Percentiles rank a stretch among this genome's conserved stretches.
phyloP scores from a whole-genome alignment of 345 rosid species.

The Clausena lansium region DNA sequence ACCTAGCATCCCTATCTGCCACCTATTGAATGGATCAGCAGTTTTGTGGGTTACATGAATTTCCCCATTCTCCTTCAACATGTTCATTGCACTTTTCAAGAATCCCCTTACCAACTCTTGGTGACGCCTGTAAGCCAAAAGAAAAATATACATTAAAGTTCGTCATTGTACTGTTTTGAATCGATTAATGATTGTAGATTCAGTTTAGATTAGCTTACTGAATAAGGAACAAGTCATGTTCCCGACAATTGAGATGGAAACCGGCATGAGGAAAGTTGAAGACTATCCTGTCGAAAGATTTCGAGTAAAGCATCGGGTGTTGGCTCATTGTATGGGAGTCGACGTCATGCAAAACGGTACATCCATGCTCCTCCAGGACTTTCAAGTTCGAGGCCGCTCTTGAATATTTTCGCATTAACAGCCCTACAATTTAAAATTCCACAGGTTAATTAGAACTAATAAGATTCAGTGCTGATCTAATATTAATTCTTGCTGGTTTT shows the following conservation, averaged over 20 bases:
- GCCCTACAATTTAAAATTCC: neutral
- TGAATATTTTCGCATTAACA: slow-evolving; percentile 1
- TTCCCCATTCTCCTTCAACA: slow-evolving; percentile 44
- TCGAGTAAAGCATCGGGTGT: slow-evolving; percentile 7
- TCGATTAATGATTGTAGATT: neutral
- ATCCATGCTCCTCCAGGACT: slow-evolving; percentile 16
- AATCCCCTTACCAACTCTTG: slow-evolving; percentile 41
- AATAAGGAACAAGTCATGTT: neutral
- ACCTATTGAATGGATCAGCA: slow-evolving; percentile 35
- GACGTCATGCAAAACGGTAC: slow-evolving; percentile 30
- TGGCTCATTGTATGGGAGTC: slow-evolving; percentile 23
- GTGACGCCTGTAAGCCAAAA: slow-evolving; percentile 26
- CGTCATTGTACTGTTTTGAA: neutral
- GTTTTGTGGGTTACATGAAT: slow-evolving; percentile 56
- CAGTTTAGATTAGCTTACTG: slow-evolving; percentile 7
- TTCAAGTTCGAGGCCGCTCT: slow-evolving; percentile 18
- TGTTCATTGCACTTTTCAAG: slow-evolving; percentile 36
- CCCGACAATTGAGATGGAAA: neutral
- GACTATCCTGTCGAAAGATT: slow-evolving; percentile 25
- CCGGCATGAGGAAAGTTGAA: slow-evolving; percentile 37
- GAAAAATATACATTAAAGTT: no score
- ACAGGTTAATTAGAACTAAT: no score
- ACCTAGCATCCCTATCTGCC: slow-evolving; percentile 40
- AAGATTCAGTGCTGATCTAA: no score
- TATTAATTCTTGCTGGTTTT: no score